These are phyloP conservation scores for Xylaria cubensis DNA, from an alignment of 495 filamentous ascomycete species.

Conservation along the genomic window DNA sequence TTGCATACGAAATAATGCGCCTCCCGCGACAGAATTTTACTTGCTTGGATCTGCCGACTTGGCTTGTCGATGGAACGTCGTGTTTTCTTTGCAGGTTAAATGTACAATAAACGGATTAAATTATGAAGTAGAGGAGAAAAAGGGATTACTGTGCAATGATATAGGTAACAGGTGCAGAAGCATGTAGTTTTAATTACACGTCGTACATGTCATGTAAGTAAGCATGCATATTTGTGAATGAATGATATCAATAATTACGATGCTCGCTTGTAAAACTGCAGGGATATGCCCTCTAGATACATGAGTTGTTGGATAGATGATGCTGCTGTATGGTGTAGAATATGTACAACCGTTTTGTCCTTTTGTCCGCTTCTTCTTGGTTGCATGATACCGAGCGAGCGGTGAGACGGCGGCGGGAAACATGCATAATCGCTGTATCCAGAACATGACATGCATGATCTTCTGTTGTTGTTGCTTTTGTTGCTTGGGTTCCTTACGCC, in stretches of 20 bases:
- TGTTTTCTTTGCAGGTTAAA: neutral
- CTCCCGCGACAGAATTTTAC: neutral
- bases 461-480: neutral
- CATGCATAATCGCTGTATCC: neutral
- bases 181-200: too few relatives aligned
- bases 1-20: neutral
- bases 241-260: neutral
- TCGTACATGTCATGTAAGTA: too few relatives aligned
- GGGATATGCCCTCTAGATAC: neutral
- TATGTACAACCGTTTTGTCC: slow-evolving; percentile 1
- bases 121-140: too few relatives aligned
- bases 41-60: neutral
- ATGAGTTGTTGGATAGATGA: neutral
- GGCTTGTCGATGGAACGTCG: neutral
- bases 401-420: neutral
- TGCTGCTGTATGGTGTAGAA: neutral
- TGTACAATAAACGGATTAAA: neutral
- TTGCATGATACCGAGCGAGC: neutral
- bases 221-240: neutral
- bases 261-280: slow-evolving; percentile 4
- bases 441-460: neutral
- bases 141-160: too few relatives aligned
- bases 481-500: slow-evolving; percentile 25
- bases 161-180: too few relatives aligned
- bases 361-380: neutral